phyloP scores from a whole-genome alignment of 108 stramenopile species.

The Nitzschia putrida region DNA sequence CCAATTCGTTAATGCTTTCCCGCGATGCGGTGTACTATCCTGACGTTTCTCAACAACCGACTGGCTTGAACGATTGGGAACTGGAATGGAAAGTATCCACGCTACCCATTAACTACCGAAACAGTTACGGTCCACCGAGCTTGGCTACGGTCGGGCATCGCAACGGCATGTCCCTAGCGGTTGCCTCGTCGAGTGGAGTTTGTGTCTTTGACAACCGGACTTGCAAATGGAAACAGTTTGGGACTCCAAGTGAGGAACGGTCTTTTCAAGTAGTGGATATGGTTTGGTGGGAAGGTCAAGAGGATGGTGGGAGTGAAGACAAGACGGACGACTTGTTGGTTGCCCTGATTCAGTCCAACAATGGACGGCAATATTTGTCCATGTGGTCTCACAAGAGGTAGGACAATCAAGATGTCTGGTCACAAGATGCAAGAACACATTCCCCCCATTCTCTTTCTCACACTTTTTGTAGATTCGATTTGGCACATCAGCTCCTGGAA shows the following conservation, averaged over 20 bases:
- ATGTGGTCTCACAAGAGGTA: constrained; percentile 47
- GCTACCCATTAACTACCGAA: constrained; percentile 29
- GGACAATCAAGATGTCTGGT: not conserved
- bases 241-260: constrained; percentile 32
- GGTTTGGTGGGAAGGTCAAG: constrained; percentile 48
- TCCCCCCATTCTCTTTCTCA: not conserved
- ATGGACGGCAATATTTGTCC: constrained; percentile 40
- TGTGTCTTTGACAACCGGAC: constrained; percentile 21
- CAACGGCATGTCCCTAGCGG: constrained; percentile 30
- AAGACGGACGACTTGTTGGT: constrained; percentile 36
- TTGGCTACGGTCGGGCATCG: constrained; percentile 15
- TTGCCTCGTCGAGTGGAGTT: constrained; percentile 33
- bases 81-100: constrained; percentile 43
- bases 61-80: constrained; percentile 9
- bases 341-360: constrained; percentile 26
- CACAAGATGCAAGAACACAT: not conserved
- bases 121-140: constrained; percentile 26
- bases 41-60: constrained; percentile 7
- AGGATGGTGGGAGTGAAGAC: constrained; percentile 5
- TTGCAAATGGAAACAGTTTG: constrained; percentile 39
- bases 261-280: constrained; percentile 41
- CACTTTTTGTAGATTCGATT: constrained; percentile 20
- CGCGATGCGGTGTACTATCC: constrained; percentile 27
- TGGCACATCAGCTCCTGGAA: constrained; percentile 36
- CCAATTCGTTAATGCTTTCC: constrained; percentile 27